Evolutionary conservation across 306 rosid genomes (phyloP).

Genomic region (Arachis stenosperma): DNA sequence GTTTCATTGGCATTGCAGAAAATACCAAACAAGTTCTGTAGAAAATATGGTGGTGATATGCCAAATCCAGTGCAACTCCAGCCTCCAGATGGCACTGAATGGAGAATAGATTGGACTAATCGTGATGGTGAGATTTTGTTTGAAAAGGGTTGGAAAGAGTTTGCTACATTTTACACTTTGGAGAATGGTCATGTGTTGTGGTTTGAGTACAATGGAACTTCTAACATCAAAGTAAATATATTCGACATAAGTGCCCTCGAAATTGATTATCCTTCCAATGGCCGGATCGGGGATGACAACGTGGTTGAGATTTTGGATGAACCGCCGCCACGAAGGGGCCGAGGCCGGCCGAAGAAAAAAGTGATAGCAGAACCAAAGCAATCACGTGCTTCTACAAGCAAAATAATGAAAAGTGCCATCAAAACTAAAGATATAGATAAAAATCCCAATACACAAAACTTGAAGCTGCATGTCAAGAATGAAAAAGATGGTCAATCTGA

Average conservation of each 20-base stretch:
- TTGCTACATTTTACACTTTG: not conserved
- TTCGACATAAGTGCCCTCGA: slow-evolving; percentile 10
- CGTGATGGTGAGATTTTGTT: not conserved
- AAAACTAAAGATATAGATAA: not conserved
- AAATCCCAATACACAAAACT: not conserved
- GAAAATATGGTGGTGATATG: not conserved
- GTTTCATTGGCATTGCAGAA: not conserved
- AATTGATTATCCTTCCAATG: not conserved
- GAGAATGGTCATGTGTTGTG: not conserved
- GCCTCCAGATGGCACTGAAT: not conserved
- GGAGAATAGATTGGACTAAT: not conserved
- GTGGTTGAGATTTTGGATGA: not conserved
- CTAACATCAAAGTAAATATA: slow-evolving; percentile 7
- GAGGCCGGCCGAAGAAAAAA: not conserved
- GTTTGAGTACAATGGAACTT: slow-evolving; percentile 17
- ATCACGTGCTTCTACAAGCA: not conserved
- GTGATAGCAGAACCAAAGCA: not conserved
- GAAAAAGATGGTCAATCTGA: not conserved
- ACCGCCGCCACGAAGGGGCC: not conserved
- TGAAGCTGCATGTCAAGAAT: no score
- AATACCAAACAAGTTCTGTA: not conserved
- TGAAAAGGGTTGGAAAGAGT: slow-evolving; percentile 7
- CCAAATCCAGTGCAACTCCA: not conserved
- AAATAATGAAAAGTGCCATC: not conserved
- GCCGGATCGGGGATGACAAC: not conserved